Evolutionary conservation across 2,329 filamentous ascomycete species (phyloP).

Genomic region (Incumbomyces delicatus): DNA sequence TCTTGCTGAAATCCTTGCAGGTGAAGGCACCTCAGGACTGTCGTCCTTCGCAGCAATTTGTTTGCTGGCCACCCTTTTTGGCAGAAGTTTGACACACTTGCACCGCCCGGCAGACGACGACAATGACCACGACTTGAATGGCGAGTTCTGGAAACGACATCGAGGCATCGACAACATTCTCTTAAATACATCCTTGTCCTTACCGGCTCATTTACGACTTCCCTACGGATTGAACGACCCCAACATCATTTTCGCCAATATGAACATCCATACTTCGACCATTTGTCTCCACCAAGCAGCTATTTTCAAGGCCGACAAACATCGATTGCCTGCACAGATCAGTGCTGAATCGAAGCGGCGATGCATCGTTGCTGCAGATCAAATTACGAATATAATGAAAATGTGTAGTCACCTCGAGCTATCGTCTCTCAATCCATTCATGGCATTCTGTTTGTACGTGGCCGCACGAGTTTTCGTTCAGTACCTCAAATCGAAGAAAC

Average conservation of each 20-base stretch:
- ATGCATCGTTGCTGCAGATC: conserved; percentile 85
- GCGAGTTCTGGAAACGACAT: conserved; percentile 92
- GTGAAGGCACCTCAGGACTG: conserved; percentile 62
- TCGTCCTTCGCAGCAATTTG: conserved; percentile 72
- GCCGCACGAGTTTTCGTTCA: conserved; percentile 90
- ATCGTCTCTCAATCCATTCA: conserved; percentile 87
- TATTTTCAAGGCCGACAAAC: conserved; percentile 93
- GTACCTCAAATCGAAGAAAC: conserved; percentile 86
- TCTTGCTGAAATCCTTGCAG: conserved; percentile 50
- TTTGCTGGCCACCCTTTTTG: conserved; percentile 80
- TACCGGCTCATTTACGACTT: conserved; percentile 73
- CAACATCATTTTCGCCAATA: conserved; percentile 88
- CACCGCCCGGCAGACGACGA: conserved; percentile 78
- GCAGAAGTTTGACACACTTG: conserved; percentile 80
- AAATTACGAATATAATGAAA: conserved; percentile 90
- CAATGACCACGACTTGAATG: conserved; percentile 76
- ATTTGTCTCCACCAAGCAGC: conserved; percentile 98
- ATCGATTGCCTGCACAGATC: conserved; percentile 65
- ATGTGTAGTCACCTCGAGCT: conserved; percentile 88
- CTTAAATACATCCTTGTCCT: conserved; percentile 70
- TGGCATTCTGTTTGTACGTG: conserved; percentile 94
- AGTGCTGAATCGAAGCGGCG: conserved; percentile 83
- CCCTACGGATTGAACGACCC: conserved; percentile 65
- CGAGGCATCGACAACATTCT: conserved; percentile 81
- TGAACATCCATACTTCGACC: conserved; percentile 92